phyloP scores from a whole-genome alignment of 495 filamentous ascomycete species.

The Saxophila tyrrhenica region DNA sequence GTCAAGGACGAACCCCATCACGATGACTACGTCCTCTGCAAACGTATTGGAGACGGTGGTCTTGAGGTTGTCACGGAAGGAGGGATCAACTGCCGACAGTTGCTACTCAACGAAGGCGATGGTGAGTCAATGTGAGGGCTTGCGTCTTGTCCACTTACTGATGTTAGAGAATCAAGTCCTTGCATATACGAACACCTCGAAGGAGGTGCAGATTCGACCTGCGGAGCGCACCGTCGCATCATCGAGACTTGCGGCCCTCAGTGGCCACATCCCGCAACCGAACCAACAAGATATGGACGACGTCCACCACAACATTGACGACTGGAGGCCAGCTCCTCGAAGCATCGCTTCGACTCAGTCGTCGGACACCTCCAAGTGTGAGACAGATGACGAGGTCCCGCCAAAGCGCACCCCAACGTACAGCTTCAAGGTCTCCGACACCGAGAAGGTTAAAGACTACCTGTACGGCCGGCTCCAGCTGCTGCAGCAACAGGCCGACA shows the following conservation, averaged over 20 bases:
- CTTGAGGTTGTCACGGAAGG: not conserved
- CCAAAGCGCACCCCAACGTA: not conserved
- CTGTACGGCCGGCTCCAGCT: constrained; percentile 53
- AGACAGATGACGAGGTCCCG: not conserved
- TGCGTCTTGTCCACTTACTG: too few relatives aligned
- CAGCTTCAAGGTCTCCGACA: constrained; percentile 11
- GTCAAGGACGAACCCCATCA: not conserved
- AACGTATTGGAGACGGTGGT: not conserved
- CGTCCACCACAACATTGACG: not conserved
- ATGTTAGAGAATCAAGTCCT: too few relatives aligned
- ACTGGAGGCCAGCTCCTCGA: not conserved
- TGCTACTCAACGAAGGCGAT: not conserved
- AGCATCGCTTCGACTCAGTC: not conserved
- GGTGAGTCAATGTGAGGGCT: not conserved
- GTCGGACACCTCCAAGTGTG: not conserved
- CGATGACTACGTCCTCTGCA: not conserved
- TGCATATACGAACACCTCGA: not conserved
- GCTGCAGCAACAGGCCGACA: constrained; percentile 64
- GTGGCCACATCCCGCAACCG: too few relatives aligned
- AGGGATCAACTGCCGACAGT: too few relatives aligned
- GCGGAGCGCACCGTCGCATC: not conserved
- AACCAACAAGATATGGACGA: not conserved
- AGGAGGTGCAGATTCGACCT: not conserved
- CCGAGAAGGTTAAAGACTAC: constrained; percentile 29
- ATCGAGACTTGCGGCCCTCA: not conserved